phyloP scores from a whole-genome alignment of 208 protist genomes.

The Trypanosoma cruzi region DNA sequence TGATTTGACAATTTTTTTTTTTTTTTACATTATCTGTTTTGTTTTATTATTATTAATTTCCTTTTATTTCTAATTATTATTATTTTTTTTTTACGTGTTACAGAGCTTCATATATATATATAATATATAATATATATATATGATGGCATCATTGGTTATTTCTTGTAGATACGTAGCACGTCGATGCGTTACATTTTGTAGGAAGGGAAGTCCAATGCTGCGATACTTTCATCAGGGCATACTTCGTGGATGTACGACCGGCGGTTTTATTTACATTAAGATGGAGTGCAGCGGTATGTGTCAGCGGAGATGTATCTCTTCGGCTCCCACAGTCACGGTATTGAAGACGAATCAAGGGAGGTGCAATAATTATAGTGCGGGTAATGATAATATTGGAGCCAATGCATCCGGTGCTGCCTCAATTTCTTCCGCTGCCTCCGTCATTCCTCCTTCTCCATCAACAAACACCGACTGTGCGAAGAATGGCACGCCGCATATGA shows the following conservation, averaged over 20 bases:
- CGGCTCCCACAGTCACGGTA: neutral
- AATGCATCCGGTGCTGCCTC: neutral
- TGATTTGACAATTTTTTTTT: no score
- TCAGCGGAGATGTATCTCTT: neutral
- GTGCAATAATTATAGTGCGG: neutral
- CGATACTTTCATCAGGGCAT: neutral
- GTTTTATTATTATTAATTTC: no score
- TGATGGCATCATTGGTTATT: neutral
- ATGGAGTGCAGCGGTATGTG: neutral
- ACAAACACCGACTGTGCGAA: neutral
- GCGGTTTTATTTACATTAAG: neutral
- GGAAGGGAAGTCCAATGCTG: neutral
- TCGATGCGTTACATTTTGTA: neutral
- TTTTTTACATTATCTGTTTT: no score
- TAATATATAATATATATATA: constrained; percentile 15
- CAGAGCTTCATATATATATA: no score
- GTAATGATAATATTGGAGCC: neutral
- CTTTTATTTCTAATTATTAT: no score
- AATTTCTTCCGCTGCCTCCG: neutral
- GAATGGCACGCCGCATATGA: neutral
- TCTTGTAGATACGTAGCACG: neutral
- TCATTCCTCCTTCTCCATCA: neutral
- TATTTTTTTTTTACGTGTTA: no score
- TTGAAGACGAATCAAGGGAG: neutral
- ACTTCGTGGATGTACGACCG: neutral